Evolutionary conservation across 768 basidiomycete species (phyloP), one percentile per base, ranked within the genome.

Genomic region (Suillus lakei): DNA sequence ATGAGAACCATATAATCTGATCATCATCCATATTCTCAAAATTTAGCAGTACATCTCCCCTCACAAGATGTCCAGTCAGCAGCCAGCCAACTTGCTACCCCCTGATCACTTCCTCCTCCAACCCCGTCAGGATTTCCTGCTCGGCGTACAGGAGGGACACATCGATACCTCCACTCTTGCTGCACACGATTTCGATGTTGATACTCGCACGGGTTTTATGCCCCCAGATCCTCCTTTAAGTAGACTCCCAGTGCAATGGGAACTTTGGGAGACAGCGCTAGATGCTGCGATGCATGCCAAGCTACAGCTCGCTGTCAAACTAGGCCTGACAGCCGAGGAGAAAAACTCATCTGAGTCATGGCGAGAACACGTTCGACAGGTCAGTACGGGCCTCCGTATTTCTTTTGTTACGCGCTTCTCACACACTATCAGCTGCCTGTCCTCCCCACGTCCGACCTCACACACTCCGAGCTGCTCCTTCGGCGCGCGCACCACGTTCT

Each of bases 181-280:
- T 12, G 89, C 91, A 3, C 91, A 92, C 69, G 92, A 92, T 81
- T 99, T 95, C 81, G 95, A 98, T 74, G 92, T 99, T 66, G 95
- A 96, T 74, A 89, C 91, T 12, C 82, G 88, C 18, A 94, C 95
- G 0, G 96, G 97, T 0, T 98, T 99, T 76, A 90, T 98, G 87
- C 92, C 96, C 3, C 90, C 92, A 0, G 81, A 86, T 16, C 85
- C 88, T 0, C 95, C 95, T 2, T 74, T 90, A 0, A 69, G 78
- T 8, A 85, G 90, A 26, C 83, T 97, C 2, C 88, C 90, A 0
- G 64, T 46, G 1, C 74, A 78, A 62, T 97, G 88, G 86, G 88
- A 87, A 51, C 72, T 79, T 53, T 98, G 93, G 95, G 95, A 97
- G 74, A 74, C 71, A 12, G 73, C 75, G 23, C 83, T 90, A 2